Evolutionary conservation across 73 alveolate genomes (phyloP).

Genomic region (Paramecium sonneborni): DNA sequence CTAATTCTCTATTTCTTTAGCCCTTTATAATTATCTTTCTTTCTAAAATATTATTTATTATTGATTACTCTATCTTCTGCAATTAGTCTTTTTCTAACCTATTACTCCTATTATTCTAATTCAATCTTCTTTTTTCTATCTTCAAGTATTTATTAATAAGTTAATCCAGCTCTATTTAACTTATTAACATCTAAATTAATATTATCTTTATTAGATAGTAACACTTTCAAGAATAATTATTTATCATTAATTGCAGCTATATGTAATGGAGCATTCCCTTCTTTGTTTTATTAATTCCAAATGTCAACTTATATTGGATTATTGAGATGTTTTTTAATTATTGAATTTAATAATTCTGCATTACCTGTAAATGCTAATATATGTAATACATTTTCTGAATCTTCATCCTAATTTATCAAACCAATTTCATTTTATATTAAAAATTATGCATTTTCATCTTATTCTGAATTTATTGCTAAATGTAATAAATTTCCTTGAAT

Average conservation of each 20-base stretch:
- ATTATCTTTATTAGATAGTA: not conserved
- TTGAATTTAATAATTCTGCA: not conserved
- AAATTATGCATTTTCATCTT: not conserved
- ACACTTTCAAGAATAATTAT: not conserved
- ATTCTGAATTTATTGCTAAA: not conserved
- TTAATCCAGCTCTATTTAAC: not conserved
- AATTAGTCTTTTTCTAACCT: not conserved
- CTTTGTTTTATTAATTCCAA: constrained; percentile 8
- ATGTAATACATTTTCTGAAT: not conserved
- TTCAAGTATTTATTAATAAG: not conserved
- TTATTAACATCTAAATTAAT: not conserved
- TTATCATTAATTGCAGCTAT: constrained; percentile 26
- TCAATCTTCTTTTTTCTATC: not conserved
- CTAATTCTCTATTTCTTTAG: not conserved
- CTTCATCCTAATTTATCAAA: not conserved
- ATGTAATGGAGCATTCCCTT: constrained; percentile 23
- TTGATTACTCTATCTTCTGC: constrained; percentile 11
- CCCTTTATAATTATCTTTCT: constrained; percentile 17
- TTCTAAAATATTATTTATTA: not conserved
- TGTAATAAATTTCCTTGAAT: not conserved
- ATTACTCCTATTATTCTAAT: constrained; percentile 9
- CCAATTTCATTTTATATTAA: not conserved
- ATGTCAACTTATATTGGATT: not conserved
- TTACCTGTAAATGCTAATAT: not conserved
- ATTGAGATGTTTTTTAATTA: not conserved